Conservation (phyloP, 192 early-diverging fungal species). For the Coemansia sp. region DNA sequence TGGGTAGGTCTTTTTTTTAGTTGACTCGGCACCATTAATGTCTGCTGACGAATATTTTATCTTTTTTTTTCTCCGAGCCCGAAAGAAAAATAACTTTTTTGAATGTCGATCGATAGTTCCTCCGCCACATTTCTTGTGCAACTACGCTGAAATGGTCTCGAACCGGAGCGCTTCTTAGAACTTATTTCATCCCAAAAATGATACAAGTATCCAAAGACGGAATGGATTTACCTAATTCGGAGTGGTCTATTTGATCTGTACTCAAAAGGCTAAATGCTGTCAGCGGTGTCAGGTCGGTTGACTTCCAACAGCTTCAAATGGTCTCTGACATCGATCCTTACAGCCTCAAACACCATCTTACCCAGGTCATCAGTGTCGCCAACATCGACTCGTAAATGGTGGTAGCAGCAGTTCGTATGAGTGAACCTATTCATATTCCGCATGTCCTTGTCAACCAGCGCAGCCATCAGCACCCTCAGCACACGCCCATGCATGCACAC, state of each 20-base stretch:
- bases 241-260: no score
- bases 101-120: neutral
- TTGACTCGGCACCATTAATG: constrained; percentile 11
- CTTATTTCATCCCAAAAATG: neutral
- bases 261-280: neutral
- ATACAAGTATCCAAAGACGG: neutral
- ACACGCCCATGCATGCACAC: constrained; percentile 47
- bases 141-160: neutral
- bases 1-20: constrained; percentile 12
- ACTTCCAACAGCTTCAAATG: constrained; percentile 18
- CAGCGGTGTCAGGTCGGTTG: neutral
- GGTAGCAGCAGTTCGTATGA: constrained; percentile 48
- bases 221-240: neutral
- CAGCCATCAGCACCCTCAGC: constrained; percentile 44
- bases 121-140: neutral
- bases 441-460: constrained; percentile 39
- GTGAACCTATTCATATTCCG: constrained; percentile 28
- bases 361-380: constrained; percentile 11
- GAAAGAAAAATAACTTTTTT: neutral
- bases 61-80: constrained; percentile 5
- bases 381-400: constrained; percentile 33
- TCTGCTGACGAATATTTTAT: neutral
- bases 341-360: constrained; percentile 22
- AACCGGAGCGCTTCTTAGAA: neutral
- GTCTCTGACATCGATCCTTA: constrained; percentile 36